phyloP scores from a whole-genome alignment of 192 early-diverging fungal genomes.

The Phycomyces nitens region DNA sequence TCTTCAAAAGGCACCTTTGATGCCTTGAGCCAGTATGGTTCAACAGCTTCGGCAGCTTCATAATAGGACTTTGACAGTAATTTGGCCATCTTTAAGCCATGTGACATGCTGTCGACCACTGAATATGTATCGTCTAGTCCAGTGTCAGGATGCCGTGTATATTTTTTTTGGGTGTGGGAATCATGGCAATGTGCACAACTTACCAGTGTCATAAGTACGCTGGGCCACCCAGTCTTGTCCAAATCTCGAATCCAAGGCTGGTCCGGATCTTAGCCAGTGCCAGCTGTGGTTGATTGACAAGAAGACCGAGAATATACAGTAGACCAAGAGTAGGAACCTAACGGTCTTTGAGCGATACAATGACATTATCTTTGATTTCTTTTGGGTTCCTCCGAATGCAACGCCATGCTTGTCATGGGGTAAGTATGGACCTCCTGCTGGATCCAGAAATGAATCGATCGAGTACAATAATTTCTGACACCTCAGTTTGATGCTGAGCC shows the following conservation, averaged over 20 bases:
- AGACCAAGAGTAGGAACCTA: constrained; percentile 23
- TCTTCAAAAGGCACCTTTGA: constrained; percentile 31
- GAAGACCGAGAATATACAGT: constrained; percentile 27
- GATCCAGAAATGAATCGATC: constrained; percentile 15
- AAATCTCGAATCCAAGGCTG: constrained; percentile 4
- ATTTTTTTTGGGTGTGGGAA: too few relatives aligned
- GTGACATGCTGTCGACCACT: constrained; percentile 27
- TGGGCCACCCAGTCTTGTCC: constrained; percentile 22
- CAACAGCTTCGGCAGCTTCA: constrained; percentile 18
- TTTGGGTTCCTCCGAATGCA: constrained; percentile 29
- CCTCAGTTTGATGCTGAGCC: neutral
- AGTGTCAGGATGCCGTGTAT: too few relatives aligned
- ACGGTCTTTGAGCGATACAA: constrained; percentile 8
- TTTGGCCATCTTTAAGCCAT: constrained; percentile 33
- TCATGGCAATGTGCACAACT: too few relatives aligned
- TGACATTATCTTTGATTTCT: neutral
- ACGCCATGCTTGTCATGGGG: constrained; percentile 23
- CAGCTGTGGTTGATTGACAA: constrained; percentile 26
- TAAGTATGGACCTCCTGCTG: constrained; percentile 17
- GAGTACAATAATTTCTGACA: neutral
- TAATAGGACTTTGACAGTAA: constrained; percentile 29
- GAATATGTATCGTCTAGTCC: constrained; percentile 23
- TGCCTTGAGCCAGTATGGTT: constrained; percentile 34
- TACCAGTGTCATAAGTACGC: constrained; percentile 35
- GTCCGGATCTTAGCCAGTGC: constrained; percentile 10